These are phyloP conservation scores for Suhomyces chickasaworum DNA, from an alignment of 1,139 yeast genomes.

Conservation along the genomic window DNA sequence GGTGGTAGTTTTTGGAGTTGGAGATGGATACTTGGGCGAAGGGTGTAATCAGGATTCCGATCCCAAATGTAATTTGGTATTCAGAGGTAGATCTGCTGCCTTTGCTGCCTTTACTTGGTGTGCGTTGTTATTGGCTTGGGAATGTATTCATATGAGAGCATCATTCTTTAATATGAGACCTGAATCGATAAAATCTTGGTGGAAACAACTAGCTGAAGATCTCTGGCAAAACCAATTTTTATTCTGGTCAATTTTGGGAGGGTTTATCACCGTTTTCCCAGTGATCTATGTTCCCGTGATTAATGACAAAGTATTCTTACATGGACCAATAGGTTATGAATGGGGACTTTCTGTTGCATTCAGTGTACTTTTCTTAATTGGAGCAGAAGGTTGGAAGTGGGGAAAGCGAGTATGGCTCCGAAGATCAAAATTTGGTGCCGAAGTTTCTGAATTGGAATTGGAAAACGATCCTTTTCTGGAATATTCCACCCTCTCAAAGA, in stretches of 20 bases:
- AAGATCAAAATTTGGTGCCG: constrained; percentile 39
- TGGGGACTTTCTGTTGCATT: constrained; percentile 81
- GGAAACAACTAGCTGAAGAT: constrained; percentile 58
- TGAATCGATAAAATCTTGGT: constrained; percentile 61
- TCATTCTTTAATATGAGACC: constrained; percentile 79
- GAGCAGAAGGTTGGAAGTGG: constrained; percentile 70
- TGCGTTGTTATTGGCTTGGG: constrained; percentile 86
- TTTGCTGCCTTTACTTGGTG: constrained; percentile 93
- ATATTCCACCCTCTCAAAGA: constrained; percentile 59
- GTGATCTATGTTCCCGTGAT: constrained; percentile 87
- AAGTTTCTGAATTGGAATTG: constrained; percentile 28
- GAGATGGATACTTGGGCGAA: constrained; percentile 66
- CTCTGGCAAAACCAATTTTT: constrained; percentile 76
- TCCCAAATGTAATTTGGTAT: constrained; percentile 60
- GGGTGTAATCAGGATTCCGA: constrained; percentile 54
- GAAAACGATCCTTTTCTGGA: constrained; percentile 64
- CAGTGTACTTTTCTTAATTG: constrained; percentile 57
- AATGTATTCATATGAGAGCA: constrained; percentile 74
- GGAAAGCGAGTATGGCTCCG: constrained; percentile 60
- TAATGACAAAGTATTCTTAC: constrained; percentile 75
- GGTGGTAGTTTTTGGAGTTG: constrained; percentile 64
- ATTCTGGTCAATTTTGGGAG: constrained; percentile 81
- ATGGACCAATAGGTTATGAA: constrained; percentile 73
- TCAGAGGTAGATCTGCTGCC: constrained; percentile 77
- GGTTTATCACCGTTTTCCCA: constrained; percentile 75